Base-by-base conservation (phyloP, 306 rosid genomes). In the Adenanthera pavonina region DNA sequence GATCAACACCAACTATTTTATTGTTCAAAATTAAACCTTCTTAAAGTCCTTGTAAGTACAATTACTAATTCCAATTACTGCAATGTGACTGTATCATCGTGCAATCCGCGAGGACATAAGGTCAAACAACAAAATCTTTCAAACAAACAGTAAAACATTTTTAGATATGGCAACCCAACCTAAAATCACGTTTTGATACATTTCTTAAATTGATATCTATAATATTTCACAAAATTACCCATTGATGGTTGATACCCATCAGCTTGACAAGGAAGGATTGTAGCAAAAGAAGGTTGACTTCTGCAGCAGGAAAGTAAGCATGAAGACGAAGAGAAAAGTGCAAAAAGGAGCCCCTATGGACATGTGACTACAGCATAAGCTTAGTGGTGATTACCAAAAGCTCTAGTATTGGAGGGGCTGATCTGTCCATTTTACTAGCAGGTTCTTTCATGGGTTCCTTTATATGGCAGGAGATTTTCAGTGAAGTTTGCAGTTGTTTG, bases 11-110 rank as follows among this genome's bases (percentile, higher is more conserved):
- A 44, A n/a, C 13, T 20, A 62, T 52, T 57, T 13, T 60, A 51
- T 11, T 19, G 7, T 51, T 19, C 8, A 62, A 83, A 16, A 43
- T 6, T 33, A 52, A n/a, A 48, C 72, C 43, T 13, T 41, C 20
- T 56, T 67, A 19, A 13, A 69, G 69, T 80, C 75, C 76, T 84
- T 10, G 4, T 38, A n/a, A 25, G 2, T 40, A 61, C 40, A 25
- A 47, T 13, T 59, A 17, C 17, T 30, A 76, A 15, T 46, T 13
- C 75, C 71, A 76, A 61, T 4, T 82, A 54, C 60, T 16, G 51
- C 46, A 61, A 77, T 61, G 49, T 61, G 51, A 34, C 72, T 44
- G 62, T 35, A 78, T n/a, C 14, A 52, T 15, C 51, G 78, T 66
- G 35, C 20, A 19, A 75, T 6, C 53, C 13, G 64, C 69, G 19